Evolutionary conservation across 2,329 filamentous ascomycete species (phyloP).

Genomic region (Ophiosphaerella narmari): DNA sequence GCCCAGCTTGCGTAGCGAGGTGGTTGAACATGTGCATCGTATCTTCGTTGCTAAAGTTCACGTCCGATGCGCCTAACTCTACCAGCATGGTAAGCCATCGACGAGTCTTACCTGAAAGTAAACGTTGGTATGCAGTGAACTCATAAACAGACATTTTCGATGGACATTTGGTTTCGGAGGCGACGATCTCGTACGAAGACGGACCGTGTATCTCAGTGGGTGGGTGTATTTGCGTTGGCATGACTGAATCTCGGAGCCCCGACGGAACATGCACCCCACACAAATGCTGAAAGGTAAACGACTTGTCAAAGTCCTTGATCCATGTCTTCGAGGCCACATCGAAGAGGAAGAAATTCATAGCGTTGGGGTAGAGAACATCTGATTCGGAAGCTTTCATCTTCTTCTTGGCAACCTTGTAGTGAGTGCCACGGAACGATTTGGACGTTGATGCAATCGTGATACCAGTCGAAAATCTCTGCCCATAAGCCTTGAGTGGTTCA

Average conservation of each 20-base stretch:
- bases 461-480: background rate
- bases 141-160: conserved; percentile 55
- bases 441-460: conserved; percentile 52
- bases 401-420: conserved; percentile 45
- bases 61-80: conserved; percentile 57
- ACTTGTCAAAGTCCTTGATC: conserved; percentile 28
- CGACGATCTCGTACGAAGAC: conserved; percentile 60
- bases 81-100: conserved; percentile 56
- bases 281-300: no score
- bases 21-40: conserved; percentile 57
- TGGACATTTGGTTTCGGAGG: conserved; percentile 57
- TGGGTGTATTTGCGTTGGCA: no score
- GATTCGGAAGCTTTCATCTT: no score
- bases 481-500: no score
- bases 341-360: conserved; percentile 54
- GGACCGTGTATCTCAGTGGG: conserved; percentile 35
- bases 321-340: conserved; percentile 50
- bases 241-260: no score
- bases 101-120: conserved; percentile 53
- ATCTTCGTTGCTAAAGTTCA: conserved; percentile 65
- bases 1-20: conserved; percentile 62
- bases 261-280: no score
- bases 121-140: conserved; percentile 56
- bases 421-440: conserved; percentile 55
- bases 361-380: conserved; percentile 41